These are phyloP conservation scores for Macrophomina phaseolina DNA, from an alignment of 2,329 filamentous ascomycete species.

Conservation along the genomic window DNA sequence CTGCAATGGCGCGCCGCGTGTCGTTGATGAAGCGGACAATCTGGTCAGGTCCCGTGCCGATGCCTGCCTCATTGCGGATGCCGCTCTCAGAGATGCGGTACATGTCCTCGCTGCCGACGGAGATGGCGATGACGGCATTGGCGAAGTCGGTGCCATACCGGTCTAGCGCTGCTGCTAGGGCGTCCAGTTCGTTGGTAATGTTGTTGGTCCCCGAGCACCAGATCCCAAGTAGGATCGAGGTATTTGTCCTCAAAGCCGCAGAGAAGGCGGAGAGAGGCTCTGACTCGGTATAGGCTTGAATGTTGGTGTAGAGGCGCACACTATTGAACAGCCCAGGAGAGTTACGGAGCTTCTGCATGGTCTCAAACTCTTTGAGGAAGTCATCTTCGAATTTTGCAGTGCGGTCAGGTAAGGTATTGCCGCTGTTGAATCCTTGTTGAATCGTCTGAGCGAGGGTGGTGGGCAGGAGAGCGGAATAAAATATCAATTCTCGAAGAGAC, in stretches of 20 bases:
- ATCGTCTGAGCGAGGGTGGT: constrained; percentile 30
- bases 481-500: too few relatives aligned
- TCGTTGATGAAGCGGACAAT: constrained; percentile 35
- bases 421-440: constrained; percentile 39
- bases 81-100: constrained; percentile 60
- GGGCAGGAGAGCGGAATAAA: too few relatives aligned
- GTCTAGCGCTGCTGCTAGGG: constrained; percentile 39
- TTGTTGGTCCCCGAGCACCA: constrained; percentile 35
- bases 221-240: constrained; percentile 44
- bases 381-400: constrained; percentile 34
- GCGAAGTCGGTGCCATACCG: constrained; percentile 37
- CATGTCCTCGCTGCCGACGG: constrained; percentile 52
- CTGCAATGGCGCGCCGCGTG: constrained; percentile 32
- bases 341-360: constrained; percentile 31
- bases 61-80: neutral
- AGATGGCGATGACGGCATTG: constrained; percentile 43
- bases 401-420: constrained; percentile 34
- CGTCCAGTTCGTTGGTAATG: constrained; percentile 41
- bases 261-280: constrained; percentile 35
- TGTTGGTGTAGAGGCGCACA: constrained; percentile 35
- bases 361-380: constrained; percentile 36
- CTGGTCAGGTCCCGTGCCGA: neutral
- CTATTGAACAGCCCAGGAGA: constrained; percentile 33
- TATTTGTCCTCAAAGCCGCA: constrained; percentile 42
- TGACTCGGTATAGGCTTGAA: constrained; percentile 31